Evolutionary conservation across 1,284 basidiomycete species (phyloP).

Genomic region (Microbotryum silenes-acaulis): DNA sequence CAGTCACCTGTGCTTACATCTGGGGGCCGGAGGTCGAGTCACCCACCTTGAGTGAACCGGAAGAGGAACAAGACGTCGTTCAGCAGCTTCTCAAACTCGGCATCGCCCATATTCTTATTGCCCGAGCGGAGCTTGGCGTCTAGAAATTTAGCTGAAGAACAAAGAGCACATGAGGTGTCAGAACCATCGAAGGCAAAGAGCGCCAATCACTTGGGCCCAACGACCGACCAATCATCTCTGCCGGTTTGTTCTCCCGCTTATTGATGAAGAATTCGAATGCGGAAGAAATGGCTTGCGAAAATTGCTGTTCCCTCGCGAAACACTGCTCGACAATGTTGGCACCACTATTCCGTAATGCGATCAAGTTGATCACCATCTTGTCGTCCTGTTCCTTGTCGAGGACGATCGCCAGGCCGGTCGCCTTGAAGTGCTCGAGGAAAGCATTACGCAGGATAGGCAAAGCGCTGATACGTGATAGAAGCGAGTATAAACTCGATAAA

Average conservation of each 20-base stretch:
- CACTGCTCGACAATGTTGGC: constrained; percentile 49
- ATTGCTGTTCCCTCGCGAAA: constrained; percentile 45
- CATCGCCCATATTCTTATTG: constrained; percentile 63
- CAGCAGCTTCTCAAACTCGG: constrained; percentile 60
- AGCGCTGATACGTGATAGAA: constrained; percentile 57
- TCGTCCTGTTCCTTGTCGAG: constrained; percentile 54
- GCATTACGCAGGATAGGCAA: constrained; percentile 54
- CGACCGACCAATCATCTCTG: constrained; percentile 69
- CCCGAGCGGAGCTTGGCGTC: constrained; percentile 80
- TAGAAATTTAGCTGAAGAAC: constrained; percentile 63
- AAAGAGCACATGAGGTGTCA: not conserved
- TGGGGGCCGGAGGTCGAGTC: not conserved
- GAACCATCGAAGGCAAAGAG: constrained; percentile 1
- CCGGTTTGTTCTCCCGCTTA: constrained; percentile 72
- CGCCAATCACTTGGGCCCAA: not conserved
- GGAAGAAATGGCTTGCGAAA: constrained; percentile 48
- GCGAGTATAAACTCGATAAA: constrained; percentile 55
- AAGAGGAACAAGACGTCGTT: constrained; percentile 75
- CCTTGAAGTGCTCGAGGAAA: constrained; percentile 52
- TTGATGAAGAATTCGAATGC: constrained; percentile 78
- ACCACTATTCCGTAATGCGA: constrained; percentile 60
- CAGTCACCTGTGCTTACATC: not conserved
- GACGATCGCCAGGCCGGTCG: constrained; percentile 47
- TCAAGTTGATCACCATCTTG: constrained; percentile 67
- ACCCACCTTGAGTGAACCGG: constrained; percentile 63